Evolutionary conservation across 2,329 filamentous ascomycete species (phyloP), one percentile per base, ranked within the genome.

Genomic region (Cercospora janseana): DNA sequence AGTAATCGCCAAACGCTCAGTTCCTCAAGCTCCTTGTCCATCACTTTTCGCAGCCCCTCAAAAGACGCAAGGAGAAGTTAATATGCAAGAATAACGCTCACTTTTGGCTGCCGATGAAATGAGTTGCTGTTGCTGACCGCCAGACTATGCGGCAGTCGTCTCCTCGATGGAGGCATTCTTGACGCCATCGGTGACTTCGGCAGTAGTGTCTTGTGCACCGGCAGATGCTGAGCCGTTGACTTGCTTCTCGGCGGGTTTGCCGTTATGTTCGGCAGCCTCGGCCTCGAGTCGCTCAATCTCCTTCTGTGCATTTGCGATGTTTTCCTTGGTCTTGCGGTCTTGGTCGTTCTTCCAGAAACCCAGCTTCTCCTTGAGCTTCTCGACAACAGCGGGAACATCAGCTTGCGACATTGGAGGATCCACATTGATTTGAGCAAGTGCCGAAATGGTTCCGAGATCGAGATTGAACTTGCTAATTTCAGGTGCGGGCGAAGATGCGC

Each of bases 241-340:
- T 45, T 72, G 72, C 52, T 73, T 73, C 68, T 81, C 80, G 69
- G 78, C 69, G 46, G 51, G 46, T 38, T 53, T 49, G 38, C 69
- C 55, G 66, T 44, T 77, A 75, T 44, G 54, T n/a, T 73, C 64
- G 59, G 69, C 72, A 56, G 70, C 83, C 68, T 96, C 92, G 49
- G 79, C 75, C 61, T 85, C 81, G 34, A 97, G 81, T 61, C 85
- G 84, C 68, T 91, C 88, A 57, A 98, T 94, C 72, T 96, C 90
- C 72, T 92, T 92, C 78, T 95, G 87, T 55, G 93, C 93, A 74
- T 96, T 95, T 58, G 89, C 88, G 55, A 97, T 86, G 78, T 98
- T 98, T 48, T 88, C 86, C 69, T 93, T 82, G 15, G 93, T 98
- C 79, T 96, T 89, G 58, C 81, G 78, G 51, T 86, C 82, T 77